Base-by-base conservation (phyloP, 495 filamentous ascomycete genomes). In the Neurospora sp. region DNA sequence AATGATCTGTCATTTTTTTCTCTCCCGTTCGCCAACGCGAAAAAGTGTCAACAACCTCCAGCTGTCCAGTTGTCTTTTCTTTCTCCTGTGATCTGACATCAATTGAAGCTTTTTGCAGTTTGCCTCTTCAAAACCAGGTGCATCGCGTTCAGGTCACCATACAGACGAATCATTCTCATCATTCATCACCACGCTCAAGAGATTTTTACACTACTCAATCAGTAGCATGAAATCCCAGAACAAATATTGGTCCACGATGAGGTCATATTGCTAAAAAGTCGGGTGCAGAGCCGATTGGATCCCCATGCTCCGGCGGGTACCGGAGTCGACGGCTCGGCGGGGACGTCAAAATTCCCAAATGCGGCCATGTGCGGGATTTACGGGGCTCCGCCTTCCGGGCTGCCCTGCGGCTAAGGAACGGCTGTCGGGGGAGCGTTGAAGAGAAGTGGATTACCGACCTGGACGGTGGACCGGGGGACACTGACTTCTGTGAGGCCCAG, bases 221-320 rank as follows among this genome's bases (percentile, higher is more conserved):
- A 10, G 44, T 6, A 48, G n/a, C 53, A 31, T 61, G 53, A 61
- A 61, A 61, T 53, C 3, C 45, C 53, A 31, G 1, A 12, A 61
- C 12, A 6, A 14, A 27, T 40, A 75, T 75, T 73, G 75, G 72
- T 45, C 39, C 3, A n/a, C 72, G 76, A 75, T 78, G 76, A 76
- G 72, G 73, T 73, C 75, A 76, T 78, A 37, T 72, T 70, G 42
- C 41, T 71, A 44, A 71, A 45, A 68, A 12, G 31, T 72, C 73
- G 73, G 68, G 44, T 39, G 22, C 31, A 31, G 35, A 61, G 59
- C 72, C 59, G 44, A 69, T 70, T 75, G 59, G 74, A 68, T 38
- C 40, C 53, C 53, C 53, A 59, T 31, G 12, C 53, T 61, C 22
- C 53, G 53, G 53, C 22, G 4, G 53, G 27, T 31, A 31, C 27